phyloP scores from a whole-genome alignment of 106 monocot genomes.

The Allium cepa region DNA sequence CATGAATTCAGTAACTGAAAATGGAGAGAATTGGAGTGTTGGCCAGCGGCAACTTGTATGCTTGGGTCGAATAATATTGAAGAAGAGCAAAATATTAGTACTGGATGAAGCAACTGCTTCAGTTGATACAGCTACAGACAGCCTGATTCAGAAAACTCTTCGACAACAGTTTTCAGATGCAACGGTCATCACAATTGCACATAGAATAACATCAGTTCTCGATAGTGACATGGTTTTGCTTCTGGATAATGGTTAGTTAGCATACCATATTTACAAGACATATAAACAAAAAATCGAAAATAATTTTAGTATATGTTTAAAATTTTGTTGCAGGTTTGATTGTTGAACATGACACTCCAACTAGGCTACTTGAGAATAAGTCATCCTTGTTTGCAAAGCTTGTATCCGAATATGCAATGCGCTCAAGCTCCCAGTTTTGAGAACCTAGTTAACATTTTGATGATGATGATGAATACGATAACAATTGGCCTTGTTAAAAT shows the following conservation, averaged over 20 bases:
- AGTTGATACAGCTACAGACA: slow-evolving; percentile 32
- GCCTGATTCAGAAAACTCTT: slow-evolving; percentile 35
- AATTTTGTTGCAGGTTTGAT: slow-evolving; percentile 32
- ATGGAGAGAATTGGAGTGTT: slow-evolving; percentile 95
- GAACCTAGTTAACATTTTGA: too few relatives aligned
- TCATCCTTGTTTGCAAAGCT: slow-evolving; percentile 76
- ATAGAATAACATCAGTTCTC: slow-evolving; percentile 84
- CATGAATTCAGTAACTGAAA: slow-evolving; percentile 52
- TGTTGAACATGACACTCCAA: slow-evolving; percentile 54
- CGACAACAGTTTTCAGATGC: slow-evolving; percentile 34
- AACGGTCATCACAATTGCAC: slow-evolving; percentile 81
- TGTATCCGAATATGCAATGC: slow-evolving; percentile 55
- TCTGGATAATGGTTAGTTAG: slow-evolving; percentile 65
- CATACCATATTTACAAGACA: too few relatives aligned
- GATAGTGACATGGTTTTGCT: slow-evolving; percentile 85
- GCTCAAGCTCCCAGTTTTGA: slow-evolving; percentile 29
- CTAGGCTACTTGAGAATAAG: slow-evolving; percentile 46
- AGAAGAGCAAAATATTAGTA: slow-evolving; percentile 77
- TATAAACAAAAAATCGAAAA: too few relatives aligned
- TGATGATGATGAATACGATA: too few relatives aligned
- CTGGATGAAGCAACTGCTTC: slow-evolving; percentile 75
- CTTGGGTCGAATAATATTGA: slow-evolving; percentile 64
- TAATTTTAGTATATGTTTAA: not conserved
- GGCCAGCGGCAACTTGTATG: slow-evolving; percentile 88
- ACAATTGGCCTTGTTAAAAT: too few relatives aligned